Percentiles rank a stretch among this genome's conserved stretches.
Conservation (phyloP, 257 asterid genomes). For the Petunia axillaris region DNA sequence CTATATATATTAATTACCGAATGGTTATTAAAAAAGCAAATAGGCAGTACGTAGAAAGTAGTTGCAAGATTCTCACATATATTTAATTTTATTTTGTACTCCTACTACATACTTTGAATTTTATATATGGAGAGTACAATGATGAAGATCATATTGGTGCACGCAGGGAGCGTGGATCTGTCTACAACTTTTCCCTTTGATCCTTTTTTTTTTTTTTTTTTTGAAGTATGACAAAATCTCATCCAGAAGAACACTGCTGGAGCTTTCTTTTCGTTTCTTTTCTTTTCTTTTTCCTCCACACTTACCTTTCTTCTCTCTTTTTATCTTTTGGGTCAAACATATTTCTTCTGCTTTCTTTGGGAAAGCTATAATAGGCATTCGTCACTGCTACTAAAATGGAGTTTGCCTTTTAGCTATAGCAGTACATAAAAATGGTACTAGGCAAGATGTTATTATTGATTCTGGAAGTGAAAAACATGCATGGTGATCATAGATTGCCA, state of each 20-base stretch:
- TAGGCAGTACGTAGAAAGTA: not conserved
- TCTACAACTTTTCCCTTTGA: constrained; percentile 11
- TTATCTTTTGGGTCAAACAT: not conserved
- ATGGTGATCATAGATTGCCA: too few relatives aligned
- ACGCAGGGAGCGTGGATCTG: constrained; percentile 30
- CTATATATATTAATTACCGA: too few relatives aligned
- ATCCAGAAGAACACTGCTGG: constrained; percentile 28
- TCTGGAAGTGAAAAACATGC: too few relatives aligned
- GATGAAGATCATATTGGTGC: constrained; percentile 28
- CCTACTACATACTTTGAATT: not conserved
- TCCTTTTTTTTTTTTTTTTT: constrained; percentile 9
- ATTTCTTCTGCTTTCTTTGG: constrained; percentile 7
- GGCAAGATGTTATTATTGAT: not conserved
- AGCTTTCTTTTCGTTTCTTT: constrained; percentile 22
- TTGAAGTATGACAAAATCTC: constrained; percentile 23
- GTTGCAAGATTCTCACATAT: constrained; percentile 1
- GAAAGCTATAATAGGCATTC: not conserved
- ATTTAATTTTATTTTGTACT: not conserved
- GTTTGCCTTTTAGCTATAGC: not conserved
- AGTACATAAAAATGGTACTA: not conserved
- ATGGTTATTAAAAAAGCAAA: not conserved
- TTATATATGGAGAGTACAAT: constrained; percentile 3
- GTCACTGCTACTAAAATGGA: constrained; percentile 1
- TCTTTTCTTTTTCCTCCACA: constrained; percentile 11
- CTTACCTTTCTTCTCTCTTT: not conserved